phyloP scores from a whole-genome alignment of 2,329 filamentous ascomycete genomes.

The Colletotrichum neosansevieriae region DNA sequence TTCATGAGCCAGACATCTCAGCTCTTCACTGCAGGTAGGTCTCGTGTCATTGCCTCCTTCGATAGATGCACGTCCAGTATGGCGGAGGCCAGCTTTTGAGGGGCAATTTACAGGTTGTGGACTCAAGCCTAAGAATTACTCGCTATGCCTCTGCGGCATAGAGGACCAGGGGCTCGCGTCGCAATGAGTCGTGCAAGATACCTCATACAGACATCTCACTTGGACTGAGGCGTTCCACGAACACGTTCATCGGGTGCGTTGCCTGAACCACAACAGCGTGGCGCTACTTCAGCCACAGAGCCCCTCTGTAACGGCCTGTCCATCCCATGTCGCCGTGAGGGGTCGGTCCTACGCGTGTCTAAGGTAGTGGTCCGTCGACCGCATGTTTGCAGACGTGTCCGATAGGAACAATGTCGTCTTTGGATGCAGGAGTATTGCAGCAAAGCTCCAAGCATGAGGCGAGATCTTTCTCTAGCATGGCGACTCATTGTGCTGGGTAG shows the following conservation, averaged over 20 bases:
- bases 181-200: background rate
- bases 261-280: constrained; percentile 30
- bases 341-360: background rate
- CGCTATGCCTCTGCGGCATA: no score
- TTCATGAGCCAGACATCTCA: no score
- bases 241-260: background rate
- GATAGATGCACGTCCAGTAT: no score
- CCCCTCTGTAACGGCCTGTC: constrained; percentile 34
- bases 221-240: background rate
- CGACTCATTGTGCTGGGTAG: background rate
- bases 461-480: background rate
- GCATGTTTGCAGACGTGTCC: background rate
- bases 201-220: background rate
- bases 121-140: no score
- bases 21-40: no score
- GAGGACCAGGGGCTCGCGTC: no score
- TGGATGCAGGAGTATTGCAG: background rate
- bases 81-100: no score
- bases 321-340: background rate
- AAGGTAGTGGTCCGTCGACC: no score
- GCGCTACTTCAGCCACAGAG: constrained; percentile 30
- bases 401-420: background rate
- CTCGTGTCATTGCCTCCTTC: no score
- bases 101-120: no score
- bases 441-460: background rate